Evolutionary conservation across 176 grass and related monocot species (phyloP).

Genomic region (Elaeis guineensis): DNA sequence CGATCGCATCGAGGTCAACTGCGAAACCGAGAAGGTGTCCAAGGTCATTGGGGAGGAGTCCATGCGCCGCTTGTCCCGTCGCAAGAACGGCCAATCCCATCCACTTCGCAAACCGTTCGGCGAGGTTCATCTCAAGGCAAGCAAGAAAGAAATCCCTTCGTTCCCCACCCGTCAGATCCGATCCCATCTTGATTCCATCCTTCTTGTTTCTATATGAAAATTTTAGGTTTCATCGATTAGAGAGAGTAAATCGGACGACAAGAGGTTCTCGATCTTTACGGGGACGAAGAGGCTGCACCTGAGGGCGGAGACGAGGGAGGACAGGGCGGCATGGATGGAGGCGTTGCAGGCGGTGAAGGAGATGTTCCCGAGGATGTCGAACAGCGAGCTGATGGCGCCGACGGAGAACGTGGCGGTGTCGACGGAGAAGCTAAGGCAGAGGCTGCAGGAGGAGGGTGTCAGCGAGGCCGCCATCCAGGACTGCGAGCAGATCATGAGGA

Average conservation of each 20-base stretch:
- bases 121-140: conserved; percentile 94
- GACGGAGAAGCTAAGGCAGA: conserved; percentile 60
- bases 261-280: conserved; percentile 90
- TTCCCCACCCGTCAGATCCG: too few species aligned
- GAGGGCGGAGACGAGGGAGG: conserved; percentile 85
- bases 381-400: conserved; percentile 67
- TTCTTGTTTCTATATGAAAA: not conserved
- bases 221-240: conserved; percentile 80
- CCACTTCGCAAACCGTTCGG: conserved; percentile 66
- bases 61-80: conserved; percentile 47
- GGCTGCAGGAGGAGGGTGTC: conserved; percentile 61
- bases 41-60: conserved; percentile 96
- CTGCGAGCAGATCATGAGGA: conserved; percentile 61
- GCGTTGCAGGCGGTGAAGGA: conserved; percentile 74
- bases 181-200: conserved; percentile 2
- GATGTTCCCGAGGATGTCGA: conserved; percentile 96
- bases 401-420: conserved; percentile 46
- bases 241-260: conserved; percentile 86
- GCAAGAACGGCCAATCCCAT: conserved; percentile 35
- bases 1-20: conserved; percentile 81
- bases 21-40: conserved; percentile 66
- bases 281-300: conserved; percentile 86
- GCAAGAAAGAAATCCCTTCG: conserved; percentile 1
- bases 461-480: conserved; percentile 55
- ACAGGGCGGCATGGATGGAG: conserved; percentile 70